Percentiles rank a stretch among this genome's conserved stretches.
phyloP scores from a whole-genome alignment of 2,329 filamentous ascomycete species.

The Aspergillus alliaceus region DNA sequence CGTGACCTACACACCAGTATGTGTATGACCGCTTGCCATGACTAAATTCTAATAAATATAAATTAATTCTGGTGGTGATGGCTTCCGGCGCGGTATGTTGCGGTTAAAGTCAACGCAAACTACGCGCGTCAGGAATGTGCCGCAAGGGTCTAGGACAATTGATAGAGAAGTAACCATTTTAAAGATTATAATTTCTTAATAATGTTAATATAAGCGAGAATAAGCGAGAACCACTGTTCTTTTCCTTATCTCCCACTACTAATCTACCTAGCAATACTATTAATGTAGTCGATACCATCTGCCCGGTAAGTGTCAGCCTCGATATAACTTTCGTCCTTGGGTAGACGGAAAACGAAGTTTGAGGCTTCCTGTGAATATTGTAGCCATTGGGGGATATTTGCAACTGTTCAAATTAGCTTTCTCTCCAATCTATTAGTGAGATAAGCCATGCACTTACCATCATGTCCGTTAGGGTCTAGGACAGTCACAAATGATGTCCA shows the following conservation, averaged over 20 bases:
- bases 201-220: too few species aligned
- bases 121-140: conserved; percentile 17
- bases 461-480: conserved; percentile 30
- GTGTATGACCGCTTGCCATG: neutral
- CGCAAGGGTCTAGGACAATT: too few species aligned
- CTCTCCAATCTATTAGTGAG: neutral
- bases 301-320: conserved; percentile 28
- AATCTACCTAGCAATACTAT: conserved; percentile 25
- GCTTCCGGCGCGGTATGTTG: conserved; percentile 29
- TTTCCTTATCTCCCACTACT: too few species aligned
- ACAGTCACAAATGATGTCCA: conserved; percentile 32
- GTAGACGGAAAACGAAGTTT: conserved; percentile 32
- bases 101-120: conserved; percentile 36
- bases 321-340: conserved; percentile 25
- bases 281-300: conserved; percentile 29
- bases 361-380: conserved; percentile 15
- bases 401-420: conserved; percentile 14
- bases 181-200: too few species aligned
- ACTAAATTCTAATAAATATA: conserved; percentile 1
- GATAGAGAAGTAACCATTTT: too few species aligned
- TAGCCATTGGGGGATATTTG: conserved; percentile 24
- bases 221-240: too few species aligned
- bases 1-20: conserved; percentile 27
- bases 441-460: conserved; percentile 17
- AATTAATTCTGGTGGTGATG: conserved; percentile 23